Evolutionary conservation across 345 rosid genomes (phyloP).

Genomic region (Durio zibethinus): DNA sequence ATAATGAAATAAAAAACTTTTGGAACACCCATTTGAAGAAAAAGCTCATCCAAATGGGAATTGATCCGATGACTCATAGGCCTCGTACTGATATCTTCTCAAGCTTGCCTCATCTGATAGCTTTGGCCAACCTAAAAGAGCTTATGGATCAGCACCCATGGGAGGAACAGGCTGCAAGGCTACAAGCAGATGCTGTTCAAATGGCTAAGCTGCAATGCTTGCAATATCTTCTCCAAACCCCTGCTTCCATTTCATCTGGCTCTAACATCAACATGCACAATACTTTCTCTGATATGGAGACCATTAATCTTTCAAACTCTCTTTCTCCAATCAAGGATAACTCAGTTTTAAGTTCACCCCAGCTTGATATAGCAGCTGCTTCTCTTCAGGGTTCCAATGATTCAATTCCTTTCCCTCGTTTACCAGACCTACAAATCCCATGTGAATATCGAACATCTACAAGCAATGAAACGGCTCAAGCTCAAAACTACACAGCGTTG

Average conservation of each 20-base stretch:
- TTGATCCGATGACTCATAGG: slow-evolving; percentile 65
- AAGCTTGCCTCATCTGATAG: slow-evolving; percentile 52
- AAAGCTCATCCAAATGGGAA: slow-evolving; percentile 62
- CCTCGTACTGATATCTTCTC: slow-evolving; percentile 60
- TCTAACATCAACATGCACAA: slow-evolving; percentile 11
- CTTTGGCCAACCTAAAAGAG: slow-evolving; percentile 56
- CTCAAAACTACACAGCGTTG: slow-evolving; percentile 24
- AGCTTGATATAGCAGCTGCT: slow-evolving; percentile 14
- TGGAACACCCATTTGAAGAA: slow-evolving; percentile 73
- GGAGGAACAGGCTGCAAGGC: slow-evolving; percentile 46
- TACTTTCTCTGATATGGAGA: slow-evolving; percentile 28
- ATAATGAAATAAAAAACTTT: slow-evolving; percentile 60
- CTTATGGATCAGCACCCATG: slow-evolving; percentile 43
- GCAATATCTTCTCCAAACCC: slow-evolving; percentile 47
- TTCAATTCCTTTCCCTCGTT: slow-evolving; percentile 37
- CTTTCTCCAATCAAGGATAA: slow-evolving; percentile 29
- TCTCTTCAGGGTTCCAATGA: slow-evolving; percentile 27
- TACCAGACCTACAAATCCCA: slow-evolving; percentile 46
- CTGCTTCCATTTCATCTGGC: slow-evolving; percentile 15
- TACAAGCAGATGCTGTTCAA: slow-evolving; percentile 47
- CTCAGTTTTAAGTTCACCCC: slow-evolving; percentile 19
- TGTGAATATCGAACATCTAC: slow-evolving; percentile 28
- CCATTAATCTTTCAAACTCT: slow-evolving; percentile 35
- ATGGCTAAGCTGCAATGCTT: slow-evolving; percentile 45
- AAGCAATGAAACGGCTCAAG: slow-evolving; percentile 11